A percentile compares a stretch with the other conserved stretches of the same genome.
Conservation (phyloP, 2,329 filamentous ascomycete species). For the Orbilia ellipsospora region DNA sequence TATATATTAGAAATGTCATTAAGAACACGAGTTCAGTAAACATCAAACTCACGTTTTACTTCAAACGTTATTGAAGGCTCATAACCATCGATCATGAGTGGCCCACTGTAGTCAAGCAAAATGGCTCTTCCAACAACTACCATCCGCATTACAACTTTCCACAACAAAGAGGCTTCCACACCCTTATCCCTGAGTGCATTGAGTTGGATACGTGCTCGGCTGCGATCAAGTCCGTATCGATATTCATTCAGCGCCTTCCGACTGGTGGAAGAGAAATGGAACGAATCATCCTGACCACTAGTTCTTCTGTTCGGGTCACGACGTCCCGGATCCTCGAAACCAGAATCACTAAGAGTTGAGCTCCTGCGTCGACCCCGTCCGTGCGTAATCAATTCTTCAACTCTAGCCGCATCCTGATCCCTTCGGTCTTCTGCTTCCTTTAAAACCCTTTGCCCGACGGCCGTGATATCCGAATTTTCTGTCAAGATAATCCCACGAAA, state of each 20-base stretch:
- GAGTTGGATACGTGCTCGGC: conserved; percentile 43
- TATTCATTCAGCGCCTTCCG: conserved; percentile 39
- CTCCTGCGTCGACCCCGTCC: conserved; percentile 40
- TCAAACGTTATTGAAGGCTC: conserved; percentile 35
- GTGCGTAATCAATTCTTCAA: conserved; percentile 46
- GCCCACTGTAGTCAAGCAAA: conserved; percentile 36
- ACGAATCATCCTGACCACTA: conserved; percentile 35
- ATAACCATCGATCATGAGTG: conserved; percentile 28
- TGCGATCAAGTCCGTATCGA: conserved; percentile 43
- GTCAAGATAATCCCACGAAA: conserved; percentile 43
- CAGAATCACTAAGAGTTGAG: conserved; percentile 33
- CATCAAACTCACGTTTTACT: conserved; percentile 22
- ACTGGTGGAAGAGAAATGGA: conserved; percentile 1
- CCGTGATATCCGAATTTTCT: conserved; percentile 40
- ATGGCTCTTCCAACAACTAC: conserved; percentile 46
- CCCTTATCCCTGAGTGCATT: conserved; percentile 45
- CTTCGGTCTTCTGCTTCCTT: conserved; percentile 44
- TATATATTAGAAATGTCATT: neutral
- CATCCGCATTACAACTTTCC: conserved; percentile 46
- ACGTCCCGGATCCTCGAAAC: conserved; percentile 20
- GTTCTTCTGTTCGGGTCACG: conserved; percentile 29
- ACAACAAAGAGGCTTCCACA: conserved; percentile 44
- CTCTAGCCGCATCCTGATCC: conserved; percentile 37
- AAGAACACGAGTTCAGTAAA: neutral
- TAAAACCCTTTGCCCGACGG: conserved; percentile 26